Percentiles rank a stretch among this genome's conserved stretches.
These are phyloP conservation scores for Acmispon strigosus DNA, from an alignment of 306 rosid genomes.

Conservation along the genomic window DNA sequence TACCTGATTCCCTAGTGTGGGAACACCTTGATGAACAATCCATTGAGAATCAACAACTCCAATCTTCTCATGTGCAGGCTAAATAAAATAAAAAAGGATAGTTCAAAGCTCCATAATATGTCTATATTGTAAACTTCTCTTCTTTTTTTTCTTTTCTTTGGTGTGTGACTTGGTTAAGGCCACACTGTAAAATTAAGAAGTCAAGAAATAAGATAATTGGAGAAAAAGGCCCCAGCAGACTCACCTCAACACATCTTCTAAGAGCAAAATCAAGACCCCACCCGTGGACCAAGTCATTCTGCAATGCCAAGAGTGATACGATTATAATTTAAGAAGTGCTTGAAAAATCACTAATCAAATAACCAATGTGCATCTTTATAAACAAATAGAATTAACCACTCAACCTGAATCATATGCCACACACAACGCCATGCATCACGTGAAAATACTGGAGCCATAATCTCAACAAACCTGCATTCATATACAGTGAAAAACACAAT, in stretches of 20 bases:
- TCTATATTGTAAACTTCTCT: not conserved
- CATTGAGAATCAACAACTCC: conserved; percentile 99
- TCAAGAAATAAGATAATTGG: not conserved
- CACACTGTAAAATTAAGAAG: not conserved
- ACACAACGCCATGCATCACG: conserved; percentile 99
- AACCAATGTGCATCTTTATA: not conserved
- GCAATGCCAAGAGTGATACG: conserved; percentile 18
- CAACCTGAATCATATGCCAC: conserved; percentile 97
- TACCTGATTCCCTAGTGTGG: conserved; percentile 96
- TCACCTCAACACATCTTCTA: conserved; percentile 90
- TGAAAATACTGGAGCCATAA: conserved; percentile 98
- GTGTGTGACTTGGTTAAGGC: not conserved
- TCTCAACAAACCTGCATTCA: conserved; percentile 77
- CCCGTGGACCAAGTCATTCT: conserved; percentile 98
- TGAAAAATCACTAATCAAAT: not conserved
- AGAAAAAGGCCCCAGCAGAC: conserved; percentile 12
- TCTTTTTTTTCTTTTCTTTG: not conserved
- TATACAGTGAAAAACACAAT: not conserved
- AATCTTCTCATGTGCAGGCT: conserved; percentile 98
- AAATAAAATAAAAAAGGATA: conserved; percentile 3
- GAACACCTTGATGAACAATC: conserved; percentile 92
- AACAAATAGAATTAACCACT: conserved; percentile 32
- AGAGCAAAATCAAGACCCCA: conserved; percentile 99
- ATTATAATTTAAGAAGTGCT: not conserved
- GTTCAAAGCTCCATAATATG: conserved; percentile 1